These are phyloP conservation scores for Cladophialophora immunda DNA, from an alignment of 2,329 filamentous ascomycete species.

Conservation along the genomic window DNA sequence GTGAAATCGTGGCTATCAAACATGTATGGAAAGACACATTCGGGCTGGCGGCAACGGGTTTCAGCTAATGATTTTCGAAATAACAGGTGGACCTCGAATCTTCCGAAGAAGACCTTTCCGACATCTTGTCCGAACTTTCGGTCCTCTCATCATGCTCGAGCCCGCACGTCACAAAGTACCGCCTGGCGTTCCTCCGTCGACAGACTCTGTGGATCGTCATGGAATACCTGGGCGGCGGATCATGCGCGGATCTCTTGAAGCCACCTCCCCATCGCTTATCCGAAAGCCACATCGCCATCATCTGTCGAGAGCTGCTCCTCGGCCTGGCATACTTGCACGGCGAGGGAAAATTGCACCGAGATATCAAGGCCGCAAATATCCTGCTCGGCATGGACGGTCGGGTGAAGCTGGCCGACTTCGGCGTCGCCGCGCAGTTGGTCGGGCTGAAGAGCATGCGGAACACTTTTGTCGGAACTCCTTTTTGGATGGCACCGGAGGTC, in stretches of 20 bases:
- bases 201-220: constrained; percentile 99
- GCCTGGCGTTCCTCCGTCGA: constrained; percentile 92
- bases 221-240: constrained; percentile 96
- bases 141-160: constrained; percentile 91
- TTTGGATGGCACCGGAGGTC: constrained; percentile 96
- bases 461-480: constrained; percentile 96
- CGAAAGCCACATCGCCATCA: constrained; percentile 90
- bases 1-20: constrained; percentile 95
- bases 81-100: constrained; percentile 95
- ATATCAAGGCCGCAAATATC: constrained; percentile 96
- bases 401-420: constrained; percentile 96
- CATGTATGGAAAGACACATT: constrained; percentile 69
- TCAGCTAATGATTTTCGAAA: constrained; percentile 3
- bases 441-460: constrained; percentile 98
- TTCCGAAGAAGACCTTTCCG: constrained; percentile 96
- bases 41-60: too few relatives aligned
- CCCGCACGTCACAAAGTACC: constrained; percentile 96
- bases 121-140: constrained; percentile 97
- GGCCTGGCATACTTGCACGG: constrained; percentile 92
- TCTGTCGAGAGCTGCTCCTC: constrained; percentile 88
- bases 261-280: constrained; percentile 59
- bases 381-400: constrained; percentile 89
- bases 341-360: constrained; percentile 94
- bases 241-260: constrained; percentile 85
- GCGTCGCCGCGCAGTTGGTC: constrained; percentile 93